phyloP scores from a whole-genome alignment of 306 rosid genomes.

The Gynostemma pentaphyllum region DNA sequence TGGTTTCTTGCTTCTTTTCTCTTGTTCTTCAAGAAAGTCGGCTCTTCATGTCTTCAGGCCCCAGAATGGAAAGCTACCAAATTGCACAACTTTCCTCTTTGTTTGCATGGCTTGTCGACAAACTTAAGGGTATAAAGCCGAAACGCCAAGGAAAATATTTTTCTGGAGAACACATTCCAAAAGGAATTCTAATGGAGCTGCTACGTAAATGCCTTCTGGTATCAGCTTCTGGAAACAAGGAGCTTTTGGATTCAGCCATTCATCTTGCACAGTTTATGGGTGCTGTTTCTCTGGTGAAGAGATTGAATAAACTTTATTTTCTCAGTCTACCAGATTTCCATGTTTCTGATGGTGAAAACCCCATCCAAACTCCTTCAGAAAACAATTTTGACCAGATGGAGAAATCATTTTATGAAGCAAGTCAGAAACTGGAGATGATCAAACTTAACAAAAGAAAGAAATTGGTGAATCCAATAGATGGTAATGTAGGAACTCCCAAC shows the following conservation, averaged over 20 bases:
- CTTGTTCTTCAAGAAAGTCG: conserved; percentile 22
- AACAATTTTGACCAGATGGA: conserved; percentile 29
- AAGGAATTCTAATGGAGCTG: conserved; percentile 36
- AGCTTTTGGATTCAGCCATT: conserved; percentile 50
- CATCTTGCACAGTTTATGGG: conserved; percentile 42
- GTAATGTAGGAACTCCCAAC: conserved; percentile 17
- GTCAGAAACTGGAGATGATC: conserved; percentile 46
- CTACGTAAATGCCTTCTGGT: conserved; percentile 51
- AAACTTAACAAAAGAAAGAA: conserved; percentile 32
- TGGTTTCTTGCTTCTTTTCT: conserved; percentile 2
- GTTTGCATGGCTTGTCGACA: conserved; percentile 63
- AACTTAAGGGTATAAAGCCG: conserved; percentile 26
- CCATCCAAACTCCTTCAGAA: conserved; percentile 15
- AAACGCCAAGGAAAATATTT: conserved; percentile 8
- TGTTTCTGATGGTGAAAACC: conserved; percentile 18
- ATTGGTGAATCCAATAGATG: conserved; percentile 12
- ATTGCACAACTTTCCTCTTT: conserved; percentile 45
- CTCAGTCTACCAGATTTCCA: conserved; percentile 27
- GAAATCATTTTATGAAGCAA: conserved; percentile 38
- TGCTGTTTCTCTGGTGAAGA: conserved; percentile 30
- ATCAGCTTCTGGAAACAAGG: conserved; percentile 47
- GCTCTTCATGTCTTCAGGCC: conserved; percentile 17
- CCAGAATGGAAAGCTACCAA: conserved; percentile 18
- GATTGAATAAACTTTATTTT: conserved; percentile 32
- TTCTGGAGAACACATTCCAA: conserved; percentile 29